phyloP scores from a whole-genome alignment of 2,329 filamentous ascomycete species.

The Colletotrichum liaoningense region DNA sequence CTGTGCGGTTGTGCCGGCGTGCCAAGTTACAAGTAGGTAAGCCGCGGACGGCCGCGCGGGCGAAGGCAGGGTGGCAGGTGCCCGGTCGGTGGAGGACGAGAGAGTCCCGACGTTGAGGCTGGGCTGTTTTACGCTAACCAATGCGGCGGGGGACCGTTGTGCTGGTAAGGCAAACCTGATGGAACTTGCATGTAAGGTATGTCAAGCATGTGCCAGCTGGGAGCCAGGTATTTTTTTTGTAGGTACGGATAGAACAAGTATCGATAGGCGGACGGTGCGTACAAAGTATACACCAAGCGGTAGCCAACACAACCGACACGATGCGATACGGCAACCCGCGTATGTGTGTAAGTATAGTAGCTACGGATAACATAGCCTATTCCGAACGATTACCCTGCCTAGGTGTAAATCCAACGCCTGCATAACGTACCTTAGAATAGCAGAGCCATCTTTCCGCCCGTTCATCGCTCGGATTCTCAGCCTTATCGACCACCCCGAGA shows the following conservation, averaged over 20 bases:
- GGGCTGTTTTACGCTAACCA: constrained; percentile 4
- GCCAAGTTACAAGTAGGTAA: constrained; percentile 20
- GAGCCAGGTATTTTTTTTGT: no score
- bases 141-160: neutral
- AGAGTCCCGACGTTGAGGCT: neutral
- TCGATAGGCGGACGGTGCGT: neutral
- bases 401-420: neutral
- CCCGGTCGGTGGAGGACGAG: neutral
- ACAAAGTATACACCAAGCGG: neutral
- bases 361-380: neutral
- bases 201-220: neutral
- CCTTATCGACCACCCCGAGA: neutral
- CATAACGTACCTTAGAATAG: neutral
- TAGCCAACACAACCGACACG: neutral
- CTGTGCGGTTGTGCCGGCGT: constrained; percentile 13
- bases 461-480: neutral
- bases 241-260: neutral
- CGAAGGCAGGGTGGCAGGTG: constrained; percentile 17
- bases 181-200: neutral
- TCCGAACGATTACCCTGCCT: neutral
- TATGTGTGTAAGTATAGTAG: neutral
- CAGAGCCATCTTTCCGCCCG: neutral
- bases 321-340: neutral
- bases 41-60: constrained; percentile 14
- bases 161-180: neutral